Conservation (phyloP, 2,329 filamentous ascomycete genomes). For the Trematosphaeria pertusa region DNA sequence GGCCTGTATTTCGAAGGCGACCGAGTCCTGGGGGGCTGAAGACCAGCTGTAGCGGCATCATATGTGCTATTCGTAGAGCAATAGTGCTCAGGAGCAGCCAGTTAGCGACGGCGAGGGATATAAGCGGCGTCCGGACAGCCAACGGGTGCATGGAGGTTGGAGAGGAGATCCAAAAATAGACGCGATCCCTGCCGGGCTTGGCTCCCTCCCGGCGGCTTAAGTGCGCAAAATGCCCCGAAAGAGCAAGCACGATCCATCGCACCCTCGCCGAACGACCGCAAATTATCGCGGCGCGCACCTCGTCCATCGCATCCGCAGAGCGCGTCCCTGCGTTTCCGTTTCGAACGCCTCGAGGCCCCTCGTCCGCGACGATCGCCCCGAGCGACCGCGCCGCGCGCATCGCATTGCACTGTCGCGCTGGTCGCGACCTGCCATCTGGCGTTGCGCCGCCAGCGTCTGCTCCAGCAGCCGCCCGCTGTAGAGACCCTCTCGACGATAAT, state of each 20-base stretch:
- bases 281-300: constrained; percentile 32
- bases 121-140: too few species aligned
- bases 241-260: constrained; percentile 25
- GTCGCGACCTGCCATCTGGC: constrained; percentile 9
- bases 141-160: neutral
- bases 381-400: constrained; percentile 36
- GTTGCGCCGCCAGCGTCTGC: constrained; percentile 5
- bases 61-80: too few species aligned
- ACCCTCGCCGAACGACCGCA: constrained; percentile 28
- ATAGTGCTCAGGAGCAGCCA: too few species aligned
- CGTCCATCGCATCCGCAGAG: constrained; percentile 20
- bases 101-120: too few species aligned
- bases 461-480: constrained; percentile 15
- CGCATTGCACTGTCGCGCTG: constrained; percentile 23
- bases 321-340: constrained; percentile 13
- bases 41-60: too few species aligned
- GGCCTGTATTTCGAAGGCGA: too few species aligned
- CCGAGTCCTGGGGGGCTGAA: too few species aligned
- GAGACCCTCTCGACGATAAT: constrained; percentile 1
- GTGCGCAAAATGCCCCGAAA: constrained; percentile 28
- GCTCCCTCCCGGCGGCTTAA: neutral
- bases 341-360: constrained; percentile 13
- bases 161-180: constrained; percentile 2
- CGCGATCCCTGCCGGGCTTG: neutral
- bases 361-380: constrained; percentile 10